Evolutionary conservation across 306 rosid species (phyloP).

Genomic region (Trichosanthes truncata): DNA sequence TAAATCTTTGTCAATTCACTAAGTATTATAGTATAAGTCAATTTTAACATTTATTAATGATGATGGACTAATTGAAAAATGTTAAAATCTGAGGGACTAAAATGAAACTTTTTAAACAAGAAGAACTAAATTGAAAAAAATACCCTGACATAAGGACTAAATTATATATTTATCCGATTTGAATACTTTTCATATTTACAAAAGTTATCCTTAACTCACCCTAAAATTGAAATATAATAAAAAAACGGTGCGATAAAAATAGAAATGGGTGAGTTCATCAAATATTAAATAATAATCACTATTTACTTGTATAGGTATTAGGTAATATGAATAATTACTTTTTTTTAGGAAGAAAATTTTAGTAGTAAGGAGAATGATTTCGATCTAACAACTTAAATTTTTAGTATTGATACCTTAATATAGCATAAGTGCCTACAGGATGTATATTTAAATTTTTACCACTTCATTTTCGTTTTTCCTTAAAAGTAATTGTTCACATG

Average conservation of each 20-base stretch:
- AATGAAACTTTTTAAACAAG: too few relatives aligned
- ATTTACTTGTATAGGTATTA: not conserved
- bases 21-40: too few relatives aligned
- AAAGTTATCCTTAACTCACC: not conserved
- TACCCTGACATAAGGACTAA: too few relatives aligned
- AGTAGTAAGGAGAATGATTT: not conserved
- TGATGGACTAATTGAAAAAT: too few relatives aligned
- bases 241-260: not conserved
- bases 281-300: not conserved
- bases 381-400: not conserved
- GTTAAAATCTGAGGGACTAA: too few relatives aligned
- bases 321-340: not conserved
- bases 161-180: too few relatives aligned
- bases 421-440: not conserved
- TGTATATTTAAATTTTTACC: not conserved
- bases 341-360: not conserved
- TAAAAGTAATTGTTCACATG: too few relatives aligned
- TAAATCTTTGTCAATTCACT: too few relatives aligned
- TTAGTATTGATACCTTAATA: not conserved
- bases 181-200: not conserved
- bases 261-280: not conserved
- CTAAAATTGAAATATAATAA: not conserved
- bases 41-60: too few relatives aligned
- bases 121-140: too few relatives aligned
- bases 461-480: too few relatives aligned